Base-by-base conservation (phyloP, 1,284 basidiomycete genomes). In the Schizopora paradoxa region DNA sequence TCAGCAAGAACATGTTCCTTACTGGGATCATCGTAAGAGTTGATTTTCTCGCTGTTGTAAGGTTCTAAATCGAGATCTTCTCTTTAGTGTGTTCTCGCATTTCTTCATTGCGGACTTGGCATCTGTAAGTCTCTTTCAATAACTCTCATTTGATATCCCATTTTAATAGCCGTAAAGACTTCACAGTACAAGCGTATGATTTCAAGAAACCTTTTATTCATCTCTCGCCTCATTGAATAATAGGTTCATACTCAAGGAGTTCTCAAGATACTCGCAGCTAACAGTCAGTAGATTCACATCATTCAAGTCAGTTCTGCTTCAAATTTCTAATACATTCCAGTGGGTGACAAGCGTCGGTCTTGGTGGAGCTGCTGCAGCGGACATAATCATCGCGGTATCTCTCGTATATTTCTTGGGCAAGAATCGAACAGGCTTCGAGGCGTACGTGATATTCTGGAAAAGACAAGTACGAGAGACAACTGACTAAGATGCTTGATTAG, bases 281-380 rank as follows among this genome's bases (percentile, higher is more conserved):
- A 63, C 59, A n/a, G n/a, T n/a, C n/a, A n/a, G n/a, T n/a, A n/a
- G n/a, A n/a, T n/a, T n/a, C 6, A 56, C 55, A 43, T 23, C 51
- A 2, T 4, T n/a, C 19, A 38, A 18, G 4, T 5, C 37, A 31
- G n/a, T 28, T 6, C 19, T 11, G 5, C 32, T 26, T 41, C 31
- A 1, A 21, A 11, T 23, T 41, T 25, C 27, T 50, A 3, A 51
- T 13, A 10, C 25, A n/a, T 5, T 14, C 5, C 34, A 59, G 54
- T 64, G 62, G 62, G 55, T 62, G 27, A 62, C 61, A 2, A 58
- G 56, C 41, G 47, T 57, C 18, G 60, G 62, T 5, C 51, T 64
- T 14, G 59, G 61, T 8, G 46, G 55, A 14, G 62, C 61, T 0
- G 62, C 61, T 3, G 56, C 56, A 3, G 56, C 60, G 10, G 62